Evolutionary conservation across 108 stramenopile species (phyloP), one percentile per base, ranked within the genome.

Genomic region (Cyclotella baltica): DNA sequence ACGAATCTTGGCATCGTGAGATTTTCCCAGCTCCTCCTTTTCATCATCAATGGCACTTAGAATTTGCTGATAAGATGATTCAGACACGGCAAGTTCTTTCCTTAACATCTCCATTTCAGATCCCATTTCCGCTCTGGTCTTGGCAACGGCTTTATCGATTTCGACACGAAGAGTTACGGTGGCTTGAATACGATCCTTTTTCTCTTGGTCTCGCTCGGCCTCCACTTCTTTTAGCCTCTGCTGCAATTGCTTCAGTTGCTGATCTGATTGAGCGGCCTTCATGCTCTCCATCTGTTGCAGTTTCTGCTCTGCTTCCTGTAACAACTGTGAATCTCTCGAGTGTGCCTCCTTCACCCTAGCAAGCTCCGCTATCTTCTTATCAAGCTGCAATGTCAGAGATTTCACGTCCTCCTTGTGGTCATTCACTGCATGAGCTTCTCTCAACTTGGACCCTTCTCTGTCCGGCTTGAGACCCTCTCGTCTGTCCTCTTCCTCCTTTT

Each of bases 21-120:
- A 40, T 25, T 59, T 19, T 0, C 34, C 51, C 8, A 75, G 55
- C 15, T 64, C 51, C 25, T 65, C 71, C 57, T 76, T 83, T 34
- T 76, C 75, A 15, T 83, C 70, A 58, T 83, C 81, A 51, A 76
- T 75, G 1, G 70, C 70, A 23, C 30, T 19, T 9, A 76, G 47
- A 40, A 83, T 37, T 19, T 72, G 62, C 52, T 76, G 70, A 55
- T 83, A 83, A 20, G 75, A 72, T 0, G 62, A 50, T 50, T 76
- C 81, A n/a, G 75, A 72, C 0, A 72, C 50, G 5, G 56, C n/a
- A 10, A 76, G 70, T 25, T 76, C 57, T 50, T 76, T 76, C 29
- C 53, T 36, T 28, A 83, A 53, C 25, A 56, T 62, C 37, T 76
- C 65, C 37, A 76, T 29, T 35, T 83, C 75, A 67, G 70, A 29